These are phyloP conservation scores for Rhodomyrtus tomentosa DNA, from an alignment of 345 rosid genomes.

Conservation along the genomic window DNA sequence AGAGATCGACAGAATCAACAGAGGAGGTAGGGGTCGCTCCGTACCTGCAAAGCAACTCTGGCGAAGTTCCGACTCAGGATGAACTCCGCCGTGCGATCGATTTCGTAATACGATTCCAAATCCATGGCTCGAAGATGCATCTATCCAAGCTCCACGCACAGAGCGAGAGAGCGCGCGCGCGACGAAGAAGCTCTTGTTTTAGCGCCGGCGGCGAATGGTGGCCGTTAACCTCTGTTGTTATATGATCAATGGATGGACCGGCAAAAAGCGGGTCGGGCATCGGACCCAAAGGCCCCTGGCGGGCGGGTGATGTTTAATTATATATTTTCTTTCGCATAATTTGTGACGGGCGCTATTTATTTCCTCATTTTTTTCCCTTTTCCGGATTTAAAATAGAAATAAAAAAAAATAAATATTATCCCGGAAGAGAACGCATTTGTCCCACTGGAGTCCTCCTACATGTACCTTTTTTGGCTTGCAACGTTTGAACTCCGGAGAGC, in stretches of 20 bases:
- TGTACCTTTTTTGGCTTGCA: background rate
- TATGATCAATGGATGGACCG: background rate
- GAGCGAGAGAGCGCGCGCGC: background rate
- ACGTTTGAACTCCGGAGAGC: background rate
- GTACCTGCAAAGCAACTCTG: conserved; percentile 77
- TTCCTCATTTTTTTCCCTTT: background rate
- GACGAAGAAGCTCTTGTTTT: background rate
- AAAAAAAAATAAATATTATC: background rate
- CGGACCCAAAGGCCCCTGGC: background rate
- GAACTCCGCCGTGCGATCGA: conserved; percentile 48
- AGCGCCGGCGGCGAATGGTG: background rate
- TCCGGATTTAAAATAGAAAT: background rate
- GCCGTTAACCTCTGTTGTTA: background rate
- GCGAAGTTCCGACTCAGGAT: conserved; percentile 41
- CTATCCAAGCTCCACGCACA: background rate
- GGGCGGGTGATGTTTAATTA: background rate
- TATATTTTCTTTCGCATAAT: background rate
- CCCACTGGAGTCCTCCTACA: background rate
- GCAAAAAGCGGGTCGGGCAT: background rate
- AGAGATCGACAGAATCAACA: background rate
- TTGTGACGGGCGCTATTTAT: background rate
- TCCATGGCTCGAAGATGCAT: conserved; percentile 13
- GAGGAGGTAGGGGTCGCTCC: background rate
- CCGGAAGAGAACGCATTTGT: background rate
- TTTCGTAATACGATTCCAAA: conserved; percentile 42